phyloP scores from a whole-genome alignment of 306 rosid genomes.

The Dryas drummondii region DNA sequence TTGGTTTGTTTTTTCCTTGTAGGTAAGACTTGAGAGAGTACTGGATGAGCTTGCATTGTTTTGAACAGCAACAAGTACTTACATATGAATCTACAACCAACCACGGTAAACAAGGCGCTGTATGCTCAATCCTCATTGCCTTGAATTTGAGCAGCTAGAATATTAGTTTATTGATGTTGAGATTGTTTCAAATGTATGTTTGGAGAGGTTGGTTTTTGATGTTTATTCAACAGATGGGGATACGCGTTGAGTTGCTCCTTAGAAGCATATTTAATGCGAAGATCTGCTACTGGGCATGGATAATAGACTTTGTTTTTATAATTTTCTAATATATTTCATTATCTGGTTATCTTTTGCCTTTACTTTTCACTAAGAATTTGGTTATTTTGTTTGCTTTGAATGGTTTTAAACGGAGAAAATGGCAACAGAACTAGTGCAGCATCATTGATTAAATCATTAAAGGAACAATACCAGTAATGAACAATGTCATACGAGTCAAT shows the following conservation, averaged over 20 bases:
- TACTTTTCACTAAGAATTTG: background rate
- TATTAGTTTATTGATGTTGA: background rate
- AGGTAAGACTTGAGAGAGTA: conserved; percentile 10
- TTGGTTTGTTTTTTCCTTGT: background rate
- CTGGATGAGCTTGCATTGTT: background rate
- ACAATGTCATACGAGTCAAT: too few species aligned
- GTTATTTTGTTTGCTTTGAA: background rate
- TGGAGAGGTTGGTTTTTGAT: background rate
- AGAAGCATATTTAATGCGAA: background rate
- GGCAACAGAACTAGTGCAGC: too few species aligned
- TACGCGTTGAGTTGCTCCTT: background rate
- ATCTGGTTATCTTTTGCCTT: background rate
- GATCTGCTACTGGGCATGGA: background rate
- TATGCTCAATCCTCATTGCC: background rate
- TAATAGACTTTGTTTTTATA: background rate
- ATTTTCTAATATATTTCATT: background rate
- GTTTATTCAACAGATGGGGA: background rate
- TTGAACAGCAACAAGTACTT: background rate
- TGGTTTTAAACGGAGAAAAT: too few species aligned
- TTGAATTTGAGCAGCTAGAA: background rate
- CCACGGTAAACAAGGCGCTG: background rate
- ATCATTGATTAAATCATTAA: too few species aligned
- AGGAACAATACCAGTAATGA: too few species aligned
- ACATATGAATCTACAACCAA: background rate
- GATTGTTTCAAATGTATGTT: background rate